Evolutionary conservation across 2,329 filamentous ascomycete species (phyloP), one percentile per base, ranked within the genome.

Genomic region (Aspergillus hiratsukae): DNA sequence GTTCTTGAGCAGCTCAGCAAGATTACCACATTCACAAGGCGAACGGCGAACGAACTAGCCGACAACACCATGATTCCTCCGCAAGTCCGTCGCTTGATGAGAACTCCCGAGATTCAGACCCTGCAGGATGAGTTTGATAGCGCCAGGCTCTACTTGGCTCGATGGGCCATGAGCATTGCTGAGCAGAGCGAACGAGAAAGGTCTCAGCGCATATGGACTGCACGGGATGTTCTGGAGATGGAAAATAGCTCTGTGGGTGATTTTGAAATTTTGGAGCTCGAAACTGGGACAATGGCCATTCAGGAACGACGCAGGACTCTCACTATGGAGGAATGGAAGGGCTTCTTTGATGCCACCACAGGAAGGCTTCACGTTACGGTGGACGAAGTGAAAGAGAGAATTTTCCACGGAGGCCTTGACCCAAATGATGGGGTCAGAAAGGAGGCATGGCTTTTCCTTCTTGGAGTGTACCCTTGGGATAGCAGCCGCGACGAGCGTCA

Each of bases 91-190:
- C 84, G 90, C 51, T 73, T 99, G 64, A 84, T 99, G 72, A 87
- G 86, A 69, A 97, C 95, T 62, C 92, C 92, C 0, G 92, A 99
- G 68, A 91, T 99, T 0, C 92, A 97, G 76, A 97, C 90, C 0
- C 74, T 99, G 23, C 92, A 97, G 69, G 92, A 97, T 58, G 95
- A 99, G 70, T 99, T 97, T 66, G 95, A 99, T 77, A 96, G 91
- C 66, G 94, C 95, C 3, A 84, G 94, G 61, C 82, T 99, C 58
- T 99, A 99, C 69, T 81, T 99, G 41, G 94, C 94, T 23, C 83
- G 94, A 61, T 99, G 94, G 94, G 94, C 94, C 2, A 97, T 99
- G 94, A 91, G 91, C 7, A 96, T 99, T 61, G 92, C 94, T 0
- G 95, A 99, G 72, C 94, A 99, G 76, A 93, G 92, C 66, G 94